phyloP scores from a whole-genome alignment of 331 rosid genomes.

The Prunus yedoensis region DNA sequence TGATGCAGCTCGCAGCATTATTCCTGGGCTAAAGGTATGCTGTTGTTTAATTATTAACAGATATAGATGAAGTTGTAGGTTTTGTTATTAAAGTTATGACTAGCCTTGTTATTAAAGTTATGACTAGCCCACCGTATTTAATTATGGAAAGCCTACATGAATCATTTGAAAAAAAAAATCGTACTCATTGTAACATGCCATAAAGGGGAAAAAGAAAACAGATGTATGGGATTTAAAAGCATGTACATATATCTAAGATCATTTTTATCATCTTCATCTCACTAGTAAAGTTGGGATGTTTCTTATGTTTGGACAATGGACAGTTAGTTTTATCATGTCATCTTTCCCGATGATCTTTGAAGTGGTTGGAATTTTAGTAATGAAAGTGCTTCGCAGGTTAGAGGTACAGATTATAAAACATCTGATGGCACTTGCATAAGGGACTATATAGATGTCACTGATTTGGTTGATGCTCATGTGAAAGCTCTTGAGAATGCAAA shows the following conservation, averaged over 20 bases:
- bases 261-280: neutral
- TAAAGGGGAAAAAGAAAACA: neutral
- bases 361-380: neutral
- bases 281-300: neutral
- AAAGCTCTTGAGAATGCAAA: slow-evolving; percentile 88
- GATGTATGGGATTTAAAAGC: neutral
- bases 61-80: neutral
- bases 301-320: neutral
- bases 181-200: neutral
- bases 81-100: too few species aligned
- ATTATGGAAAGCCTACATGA: neutral
- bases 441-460: slow-evolving; percentile 94
- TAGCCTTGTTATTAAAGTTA: neutral
- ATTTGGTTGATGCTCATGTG: slow-evolving; percentile 96
- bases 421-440: slow-evolving; percentile 84
- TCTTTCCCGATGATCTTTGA: neutral
- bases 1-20: slow-evolving; percentile 91
- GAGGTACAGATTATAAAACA: slow-evolving; percentile 81
- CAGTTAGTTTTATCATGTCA: neutral
- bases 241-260: neutral
- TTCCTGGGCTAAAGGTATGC: slow-evolving; percentile 71
- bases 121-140: neutral
- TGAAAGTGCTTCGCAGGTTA: slow-evolving; percentile 60
- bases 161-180: neutral
- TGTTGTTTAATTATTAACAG: neutral